Evolutionary conservation across 768 basidiomycete genomes (phyloP), one percentile per base, ranked within the genome.

Genomic region (Boletus rubroflammeus): DNA sequence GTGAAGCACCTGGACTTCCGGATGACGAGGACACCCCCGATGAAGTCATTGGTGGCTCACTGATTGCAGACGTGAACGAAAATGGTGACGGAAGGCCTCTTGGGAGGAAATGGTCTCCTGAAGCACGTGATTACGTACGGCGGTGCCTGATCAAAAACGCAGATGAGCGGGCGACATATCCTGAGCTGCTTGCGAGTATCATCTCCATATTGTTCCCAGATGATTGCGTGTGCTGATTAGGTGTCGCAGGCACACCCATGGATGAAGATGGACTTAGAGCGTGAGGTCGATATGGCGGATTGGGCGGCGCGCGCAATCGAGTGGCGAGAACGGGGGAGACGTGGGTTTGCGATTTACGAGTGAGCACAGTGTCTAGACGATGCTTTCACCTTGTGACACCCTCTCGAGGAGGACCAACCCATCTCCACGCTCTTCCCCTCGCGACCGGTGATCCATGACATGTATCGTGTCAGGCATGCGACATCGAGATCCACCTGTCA

Each of bases 1-100:
- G 94, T 0, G 90, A 93, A 52, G 88, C 94, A 10, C 96, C 96
- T 5, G 84, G 83, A 34, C 74, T 99, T 31, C 95, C 95, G 0
- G 82, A 81, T 19, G 79, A 83, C 1, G 75, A 75, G 1, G 62
- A 59, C 17, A 41, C 23, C 9, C 40, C 43, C 21, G 55, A 57
- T 14, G 69, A 64, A 38, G 51, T 40, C 29, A 4, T 34, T 3
- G 53, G 59, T 47, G 58, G 50, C n/a, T 5, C 31, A n/a, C 47
- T 55, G 34, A 21, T 15, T 23, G 49, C 39, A n/a, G 57, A 61
- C 15, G 11, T 43, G 36, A 47, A 34, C 21, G 64, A 63, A 50
- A 60, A 52, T 29, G 53, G 59, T 21, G 55, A 61, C 21, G 61
- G 36, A 43, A 54, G 31, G 39, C 50, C 59, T 14, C 34, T n/a